Conservation (phyloP, 495 filamentous ascomycete genomes). For the Neurospora intermedia region DNA sequence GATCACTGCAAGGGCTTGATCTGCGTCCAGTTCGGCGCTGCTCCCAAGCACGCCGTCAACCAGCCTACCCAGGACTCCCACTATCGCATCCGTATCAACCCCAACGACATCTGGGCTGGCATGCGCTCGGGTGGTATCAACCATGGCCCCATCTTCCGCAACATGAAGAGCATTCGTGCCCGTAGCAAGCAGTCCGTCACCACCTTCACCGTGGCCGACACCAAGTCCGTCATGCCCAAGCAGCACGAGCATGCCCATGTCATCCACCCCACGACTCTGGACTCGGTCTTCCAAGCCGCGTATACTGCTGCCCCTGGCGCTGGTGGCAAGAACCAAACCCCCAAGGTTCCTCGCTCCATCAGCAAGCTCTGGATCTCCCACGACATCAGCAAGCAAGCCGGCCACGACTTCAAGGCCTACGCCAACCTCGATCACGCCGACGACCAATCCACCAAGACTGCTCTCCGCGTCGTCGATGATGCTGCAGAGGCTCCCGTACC, state of each 20-base stretch:
- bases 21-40: conserved; percentile 9
- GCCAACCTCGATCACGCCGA: conserved; percentile 10
- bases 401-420: conserved; percentile 15
- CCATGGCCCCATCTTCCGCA: conserved; percentile 29
- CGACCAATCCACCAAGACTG: conserved; percentile 11
- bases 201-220: conserved; percentile 27
- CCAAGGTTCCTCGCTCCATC: conserved; percentile 18
- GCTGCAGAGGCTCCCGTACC: not conserved
- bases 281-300: conserved; percentile 29
- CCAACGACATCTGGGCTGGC: conserved; percentile 18
- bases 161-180: conserved; percentile 19
- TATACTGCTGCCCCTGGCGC: conserved; percentile 15
- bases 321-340: conserved; percentile 1
- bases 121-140: conserved; percentile 22
- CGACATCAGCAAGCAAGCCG: conserved; percentile 3
- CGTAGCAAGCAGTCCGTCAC: conserved; percentile 15
- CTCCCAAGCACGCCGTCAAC: not conserved
- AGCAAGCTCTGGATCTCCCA: conserved; percentile 16
- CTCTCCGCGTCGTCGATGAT: conserved; percentile 9
- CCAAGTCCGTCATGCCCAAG: conserved; percentile 29
- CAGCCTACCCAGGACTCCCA: conserved; percentile 7
- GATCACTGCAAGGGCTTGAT: conserved; percentile 25
- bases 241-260: conserved; percentile 30
- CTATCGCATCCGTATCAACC: conserved; percentile 13
- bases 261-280: conserved; percentile 40